Evolutionary conservation across 176 grass and related monocot genomes (phyloP).

Genomic region (Canna indica): DNA sequence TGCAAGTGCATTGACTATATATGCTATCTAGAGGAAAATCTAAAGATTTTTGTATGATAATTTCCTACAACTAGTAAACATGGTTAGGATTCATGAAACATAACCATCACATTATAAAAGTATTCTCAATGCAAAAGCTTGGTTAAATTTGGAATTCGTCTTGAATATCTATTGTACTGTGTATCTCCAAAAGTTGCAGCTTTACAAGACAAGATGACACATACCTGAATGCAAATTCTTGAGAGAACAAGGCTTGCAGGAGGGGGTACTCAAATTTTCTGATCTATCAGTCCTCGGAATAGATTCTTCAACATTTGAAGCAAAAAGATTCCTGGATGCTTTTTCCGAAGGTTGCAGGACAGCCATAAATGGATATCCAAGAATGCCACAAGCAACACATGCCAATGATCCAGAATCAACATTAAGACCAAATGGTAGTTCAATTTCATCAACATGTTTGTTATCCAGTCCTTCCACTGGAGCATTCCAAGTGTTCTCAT

Average conservation of each 20-base stretch:
- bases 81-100: background rate
- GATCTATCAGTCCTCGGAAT: slow-evolving; percentile 27
- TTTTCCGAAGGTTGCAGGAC: slow-evolving; percentile 76
- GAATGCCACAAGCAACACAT: slow-evolving; percentile 97
- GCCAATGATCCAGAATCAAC: slow-evolving; percentile 96
- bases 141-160: background rate
- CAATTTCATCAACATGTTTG: slow-evolving; percentile 40
- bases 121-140: background rate
- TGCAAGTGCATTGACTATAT: background rate
- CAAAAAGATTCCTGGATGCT: slow-evolving; percentile 54
- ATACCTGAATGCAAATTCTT: slow-evolving; percentile 29
- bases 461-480: slow-evolving; percentile 18
- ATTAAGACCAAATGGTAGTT: slow-evolving; percentile 74
- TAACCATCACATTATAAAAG: background rate
- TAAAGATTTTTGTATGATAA: background rate
- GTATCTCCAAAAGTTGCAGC: background rate
- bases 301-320: slow-evolving; percentile 25
- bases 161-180: background rate
- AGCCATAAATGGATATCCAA: slow-evolving; percentile 96
- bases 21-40: background rate
- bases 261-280: slow-evolving; percentile 21
- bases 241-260: slow-evolving; percentile 5
- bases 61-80: background rate
- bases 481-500: slow-evolving; percentile 21
- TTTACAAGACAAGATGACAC: background rate